Evolutionary conservation across 345 rosid species (phyloP).

Genomic region (Sisymbrium irio): DNA sequence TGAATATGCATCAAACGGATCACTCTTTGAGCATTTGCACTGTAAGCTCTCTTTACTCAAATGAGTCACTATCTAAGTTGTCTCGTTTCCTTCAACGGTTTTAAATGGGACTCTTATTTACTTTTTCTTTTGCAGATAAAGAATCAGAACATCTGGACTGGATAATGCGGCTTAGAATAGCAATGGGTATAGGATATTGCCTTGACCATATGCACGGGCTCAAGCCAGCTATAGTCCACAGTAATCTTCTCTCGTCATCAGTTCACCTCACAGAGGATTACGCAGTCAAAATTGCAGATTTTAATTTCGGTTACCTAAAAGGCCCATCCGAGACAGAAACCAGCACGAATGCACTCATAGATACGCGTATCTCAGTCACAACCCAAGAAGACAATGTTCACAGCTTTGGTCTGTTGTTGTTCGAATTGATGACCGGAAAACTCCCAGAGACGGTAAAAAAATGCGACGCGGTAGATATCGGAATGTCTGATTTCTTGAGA

Average conservation of each 20-base stretch:
- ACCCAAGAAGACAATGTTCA: conserved; percentile 45
- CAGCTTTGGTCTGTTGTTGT: conserved; percentile 68
- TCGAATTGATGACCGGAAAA: conserved; percentile 72
- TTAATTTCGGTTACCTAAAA: conserved; percentile 49
- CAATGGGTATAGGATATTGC: conserved; percentile 87
- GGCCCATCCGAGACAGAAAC: conserved; percentile 33
- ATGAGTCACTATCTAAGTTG: not conserved
- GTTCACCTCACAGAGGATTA: conserved; percentile 84
- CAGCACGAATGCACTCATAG: conserved; percentile 35
- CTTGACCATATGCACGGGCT: conserved; percentile 89
- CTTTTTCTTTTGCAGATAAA: conserved; percentile 51
- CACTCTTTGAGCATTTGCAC: conserved; percentile 92
- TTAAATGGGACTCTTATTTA: not conserved
- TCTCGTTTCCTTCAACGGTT: not conserved
- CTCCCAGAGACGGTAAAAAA: conserved; percentile 48
- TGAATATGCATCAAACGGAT: conserved; percentile 94
- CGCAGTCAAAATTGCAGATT: conserved; percentile 71
- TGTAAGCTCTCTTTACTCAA: conserved; percentile 45
- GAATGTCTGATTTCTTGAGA: conserved; percentile 40
- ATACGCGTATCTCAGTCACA: conserved; percentile 11
- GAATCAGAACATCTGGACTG: conserved; percentile 92
- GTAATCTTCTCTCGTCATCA: conserved; percentile 57
- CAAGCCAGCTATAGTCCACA: conserved; percentile 57
- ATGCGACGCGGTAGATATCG: conserved; percentile 39
- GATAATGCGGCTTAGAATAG: conserved; percentile 74